phyloP scores from a whole-genome alignment of 202 grass and related monocot species.

The Setaria viridis region DNA sequence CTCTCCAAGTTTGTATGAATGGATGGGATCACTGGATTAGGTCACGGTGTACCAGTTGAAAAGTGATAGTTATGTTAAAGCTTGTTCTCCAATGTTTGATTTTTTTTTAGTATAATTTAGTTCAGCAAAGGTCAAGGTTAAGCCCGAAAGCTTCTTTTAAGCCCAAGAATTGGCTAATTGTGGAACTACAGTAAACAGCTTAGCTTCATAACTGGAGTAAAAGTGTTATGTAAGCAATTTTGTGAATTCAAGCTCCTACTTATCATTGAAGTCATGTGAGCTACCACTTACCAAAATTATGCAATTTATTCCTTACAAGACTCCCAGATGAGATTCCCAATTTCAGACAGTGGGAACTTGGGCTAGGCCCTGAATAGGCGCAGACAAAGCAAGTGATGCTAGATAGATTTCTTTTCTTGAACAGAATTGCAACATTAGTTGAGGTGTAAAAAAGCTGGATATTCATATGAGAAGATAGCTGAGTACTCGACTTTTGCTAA shows the following conservation, averaged over 20 bases:
- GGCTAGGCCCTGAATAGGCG: neutral
- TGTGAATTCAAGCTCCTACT: neutral
- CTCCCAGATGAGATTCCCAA: neutral
- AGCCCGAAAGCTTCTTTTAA: neutral
- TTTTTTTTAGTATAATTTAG: neutral
- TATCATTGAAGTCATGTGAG: too few relatives aligned
- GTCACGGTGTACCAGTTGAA: neutral
- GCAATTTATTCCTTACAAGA: neutral
- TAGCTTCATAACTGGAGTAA: slow-evolving; percentile 7
- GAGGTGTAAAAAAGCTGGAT: neutral
- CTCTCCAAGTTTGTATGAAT: neutral
- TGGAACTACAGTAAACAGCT: neutral
- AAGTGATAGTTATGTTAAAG: slow-evolving; percentile 5
- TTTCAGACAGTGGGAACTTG: neutral
- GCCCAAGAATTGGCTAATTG: neutral
- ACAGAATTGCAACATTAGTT: neutral
- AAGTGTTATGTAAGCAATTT: neutral
- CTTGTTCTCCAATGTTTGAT: neutral
- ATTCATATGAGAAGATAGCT: slow-evolving; percentile 6
- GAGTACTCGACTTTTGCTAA: neutral
- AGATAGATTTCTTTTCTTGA: slow-evolving; percentile 25
- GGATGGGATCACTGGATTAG: neutral
- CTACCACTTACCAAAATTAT: neutral
- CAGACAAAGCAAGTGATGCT: slow-evolving; percentile 16
- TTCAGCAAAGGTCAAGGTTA: neutral